Evolutionary conservation across 345 rosid genomes (phyloP), one percentile per base, ranked within the genome.

Genomic region (Moricandia arvensis): DNA sequence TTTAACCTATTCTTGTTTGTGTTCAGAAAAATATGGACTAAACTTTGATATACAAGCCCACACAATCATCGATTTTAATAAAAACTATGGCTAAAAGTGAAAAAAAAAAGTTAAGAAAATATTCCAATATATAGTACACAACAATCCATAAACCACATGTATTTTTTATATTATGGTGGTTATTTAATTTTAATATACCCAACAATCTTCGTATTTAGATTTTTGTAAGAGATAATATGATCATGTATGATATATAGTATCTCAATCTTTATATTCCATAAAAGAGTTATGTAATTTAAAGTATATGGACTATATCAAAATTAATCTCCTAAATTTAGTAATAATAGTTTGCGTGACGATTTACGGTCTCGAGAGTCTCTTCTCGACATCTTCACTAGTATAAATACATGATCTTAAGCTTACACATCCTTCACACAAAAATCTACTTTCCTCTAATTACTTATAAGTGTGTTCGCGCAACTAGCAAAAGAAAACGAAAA

Each of bases 341-440:
- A 63, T 17, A 18, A 54, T 54, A 63, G 49, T 18, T 63, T 35
- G 30, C 51, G 11, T 64, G 54, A 64, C 17, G 6, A 21, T 64
- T 53, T 21, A 21, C 24, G 24, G 24, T 21, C 24, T 34, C 45
- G 1, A 34, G 27, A 62, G 47, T 62, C 15, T 64, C 68, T 24
- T 63, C 31, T 63, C 16, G n/a, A 53, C 53, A 21, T 38, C 18
- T 41, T 64, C 34, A 54, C 63, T 54, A 54, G 41, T 51, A 67
- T 55, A 55, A 69, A 69, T 55, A 69, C 53, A 68, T 21, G 63
- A 24, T 11, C 45, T 34, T 55, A 35, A 21, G 63, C 63, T 35
- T 30, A 55, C 53, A 68, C 21, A 69, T n/a, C 34, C 13, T 55
- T 69, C 73, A 69, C 71, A 17, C 17, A 5, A 51, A 16, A 33